phyloP scores from a whole-genome alignment of 768 basidiomycete species.

The Russula griseocarnosa region DNA sequence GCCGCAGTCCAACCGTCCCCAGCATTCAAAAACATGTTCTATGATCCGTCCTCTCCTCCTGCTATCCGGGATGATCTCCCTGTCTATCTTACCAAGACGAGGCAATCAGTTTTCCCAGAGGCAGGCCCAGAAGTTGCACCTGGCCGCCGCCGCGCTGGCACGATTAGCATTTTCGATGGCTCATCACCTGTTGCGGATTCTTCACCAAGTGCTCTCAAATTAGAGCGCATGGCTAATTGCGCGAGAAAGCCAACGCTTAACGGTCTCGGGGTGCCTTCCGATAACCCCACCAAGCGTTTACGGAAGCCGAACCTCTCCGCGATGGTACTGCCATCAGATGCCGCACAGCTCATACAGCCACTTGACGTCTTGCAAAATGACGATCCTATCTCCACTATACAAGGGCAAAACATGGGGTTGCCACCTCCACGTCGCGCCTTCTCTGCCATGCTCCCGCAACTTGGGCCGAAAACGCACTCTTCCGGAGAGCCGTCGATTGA shows the following conservation, averaged over 20 bases:
- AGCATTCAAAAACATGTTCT: slow-evolving; percentile 56
- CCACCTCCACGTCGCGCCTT: slow-evolving; percentile 67
- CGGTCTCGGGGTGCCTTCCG: slow-evolving; percentile 53
- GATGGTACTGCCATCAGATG: slow-evolving; percentile 47
- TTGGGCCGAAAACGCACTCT: slow-evolving; percentile 42
- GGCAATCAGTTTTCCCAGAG: slow-evolving; percentile 36
- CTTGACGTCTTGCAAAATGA: slow-evolving; percentile 32
- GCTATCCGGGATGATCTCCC: slow-evolving; percentile 29
- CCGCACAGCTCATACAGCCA: slow-evolving; percentile 38
- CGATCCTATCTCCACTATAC: slow-evolving; percentile 19
- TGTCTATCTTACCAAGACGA: slow-evolving; percentile 39
- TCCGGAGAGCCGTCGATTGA: slow-evolving; percentile 46
- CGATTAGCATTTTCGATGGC: slow-evolving; percentile 35
- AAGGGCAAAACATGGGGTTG: slow-evolving; percentile 28
- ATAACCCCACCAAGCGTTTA: slow-evolving; percentile 49
- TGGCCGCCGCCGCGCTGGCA: slow-evolving; percentile 27
- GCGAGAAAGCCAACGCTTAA: slow-evolving; percentile 48
- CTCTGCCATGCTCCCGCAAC: slow-evolving; percentile 59
- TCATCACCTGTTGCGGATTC: slow-evolving; percentile 48
- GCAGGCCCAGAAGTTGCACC: slow-evolving; percentile 5
- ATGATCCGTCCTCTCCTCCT: slow-evolving; percentile 49
- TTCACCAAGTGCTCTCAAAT: slow-evolving; percentile 47
- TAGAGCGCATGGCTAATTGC: slow-evolving; percentile 42
- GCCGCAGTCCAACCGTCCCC: slow-evolving; percentile 31
- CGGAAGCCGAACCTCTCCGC: slow-evolving; percentile 68